phyloP scores from a whole-genome alignment of 2,329 filamentous ascomycete species.

The Ophiocordyceps robertsii region DNA sequence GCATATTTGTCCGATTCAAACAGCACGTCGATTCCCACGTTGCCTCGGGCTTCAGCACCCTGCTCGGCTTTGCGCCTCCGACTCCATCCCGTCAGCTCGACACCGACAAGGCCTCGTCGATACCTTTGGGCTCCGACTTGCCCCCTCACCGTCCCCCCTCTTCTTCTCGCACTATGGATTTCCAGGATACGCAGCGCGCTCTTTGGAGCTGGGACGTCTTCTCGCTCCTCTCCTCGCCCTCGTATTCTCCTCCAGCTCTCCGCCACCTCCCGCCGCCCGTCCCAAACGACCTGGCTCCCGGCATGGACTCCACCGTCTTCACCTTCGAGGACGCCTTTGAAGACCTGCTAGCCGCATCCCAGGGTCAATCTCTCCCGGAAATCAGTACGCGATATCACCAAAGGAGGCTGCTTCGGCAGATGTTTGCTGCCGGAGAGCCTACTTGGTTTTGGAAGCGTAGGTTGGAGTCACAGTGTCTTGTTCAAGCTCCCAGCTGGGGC shows the following conservation, averaged over 20 bases:
- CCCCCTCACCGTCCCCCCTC: not conserved
- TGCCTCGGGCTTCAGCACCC: slow-evolving; percentile 11
- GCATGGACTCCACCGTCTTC: slow-evolving; percentile 24
- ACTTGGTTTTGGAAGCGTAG: slow-evolving; percentile 26
- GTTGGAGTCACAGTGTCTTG: slow-evolving; percentile 23
- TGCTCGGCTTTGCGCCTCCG: slow-evolving; percentile 4
- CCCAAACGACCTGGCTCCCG: slow-evolving; percentile 27
- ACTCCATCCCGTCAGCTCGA: not conserved
- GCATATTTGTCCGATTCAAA: slow-evolving; percentile 7
- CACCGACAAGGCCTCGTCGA: not conserved
- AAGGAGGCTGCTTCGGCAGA: slow-evolving; percentile 20
- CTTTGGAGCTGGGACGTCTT: slow-evolving; percentile 6
- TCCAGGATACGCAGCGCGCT: not conserved
- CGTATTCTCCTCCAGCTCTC: slow-evolving; percentile 21
- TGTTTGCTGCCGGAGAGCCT: slow-evolving; percentile 27
- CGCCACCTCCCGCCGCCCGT: slow-evolving; percentile 31
- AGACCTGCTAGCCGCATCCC: slow-evolving; percentile 37
- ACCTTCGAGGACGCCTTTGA: slow-evolving; percentile 46
- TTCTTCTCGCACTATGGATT: slow-evolving; percentile 1
- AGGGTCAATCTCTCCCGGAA: slow-evolving; percentile 26
- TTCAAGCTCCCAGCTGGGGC: slow-evolving; percentile 15
- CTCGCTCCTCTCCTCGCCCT: slow-evolving; percentile 10
- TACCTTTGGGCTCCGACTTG: slow-evolving; percentile 3
- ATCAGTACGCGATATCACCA: slow-evolving; percentile 21
- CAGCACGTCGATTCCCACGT: slow-evolving; percentile 23